Evolutionary conservation across 2,329 filamentous ascomycete species (phyloP).

Genomic region (Botrytis aclada): DNA sequence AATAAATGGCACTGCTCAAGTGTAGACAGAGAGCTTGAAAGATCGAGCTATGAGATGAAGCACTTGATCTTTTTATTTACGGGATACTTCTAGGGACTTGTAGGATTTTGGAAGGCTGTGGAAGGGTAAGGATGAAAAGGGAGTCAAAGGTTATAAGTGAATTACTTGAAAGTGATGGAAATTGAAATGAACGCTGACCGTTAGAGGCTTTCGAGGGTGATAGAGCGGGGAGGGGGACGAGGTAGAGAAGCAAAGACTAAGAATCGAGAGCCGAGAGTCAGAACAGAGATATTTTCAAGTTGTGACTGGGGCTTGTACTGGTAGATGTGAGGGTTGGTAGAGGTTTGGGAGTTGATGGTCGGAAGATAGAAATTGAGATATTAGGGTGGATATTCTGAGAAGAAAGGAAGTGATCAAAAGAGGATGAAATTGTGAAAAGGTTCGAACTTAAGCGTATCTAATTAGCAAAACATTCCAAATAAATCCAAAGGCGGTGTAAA

Average conservation of each 20-base stretch:
- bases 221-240: neutral
- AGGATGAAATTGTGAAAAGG: neutral
- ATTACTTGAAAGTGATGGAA: neutral
- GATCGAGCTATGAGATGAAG: neutral
- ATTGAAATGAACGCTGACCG: neutral
- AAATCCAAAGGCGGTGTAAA: neutral
- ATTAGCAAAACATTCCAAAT: neutral
- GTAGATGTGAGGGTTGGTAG: neutral
- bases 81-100: neutral
- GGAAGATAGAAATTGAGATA: neutral
- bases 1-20: neutral
- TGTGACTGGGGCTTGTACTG: neutral
- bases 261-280: neutral
- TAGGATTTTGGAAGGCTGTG: accelerated
- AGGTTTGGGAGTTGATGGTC: neutral
- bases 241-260: neutral
- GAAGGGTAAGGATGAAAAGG: neutral
- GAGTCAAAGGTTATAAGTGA: neutral
- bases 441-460: neutral
- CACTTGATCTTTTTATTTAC: neutral
- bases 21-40: neutral
- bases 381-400: neutral
- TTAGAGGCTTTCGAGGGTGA: neutral
- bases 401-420: neutral
- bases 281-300: neutral